Conservation (phyloP, 495 filamentous ascomycete species). For the Thermochaetoides thermophila region DNA sequence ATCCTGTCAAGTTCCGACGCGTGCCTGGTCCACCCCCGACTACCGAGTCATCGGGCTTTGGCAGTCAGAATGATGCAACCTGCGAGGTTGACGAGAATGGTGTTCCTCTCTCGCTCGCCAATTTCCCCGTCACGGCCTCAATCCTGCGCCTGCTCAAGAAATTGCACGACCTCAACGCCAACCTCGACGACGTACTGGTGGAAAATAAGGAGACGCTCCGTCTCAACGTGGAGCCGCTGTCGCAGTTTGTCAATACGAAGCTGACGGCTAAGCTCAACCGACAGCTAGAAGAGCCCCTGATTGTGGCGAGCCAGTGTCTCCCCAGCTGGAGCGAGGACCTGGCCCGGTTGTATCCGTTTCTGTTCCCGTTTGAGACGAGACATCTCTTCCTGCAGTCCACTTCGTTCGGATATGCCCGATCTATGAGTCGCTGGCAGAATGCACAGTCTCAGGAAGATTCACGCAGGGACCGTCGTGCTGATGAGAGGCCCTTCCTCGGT, state of each 20-base stretch:
- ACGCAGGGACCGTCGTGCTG: conserved; percentile 67
- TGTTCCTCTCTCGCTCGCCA: conserved; percentile 71
- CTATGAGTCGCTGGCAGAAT: conserved; percentile 96
- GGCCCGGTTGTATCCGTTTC: conserved; percentile 88
- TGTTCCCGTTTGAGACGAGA: conserved; percentile 98
- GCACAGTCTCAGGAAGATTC: conserved; percentile 66
- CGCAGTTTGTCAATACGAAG: conserved; percentile 98
- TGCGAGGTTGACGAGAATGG: conserved; percentile 34
- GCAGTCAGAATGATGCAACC: conserved; percentile 34
- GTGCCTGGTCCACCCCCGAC: conserved; percentile 83
- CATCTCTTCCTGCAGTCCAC: conserved; percentile 97
- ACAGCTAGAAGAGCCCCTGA: conserved; percentile 93
- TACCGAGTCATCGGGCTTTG: conserved; percentile 54
- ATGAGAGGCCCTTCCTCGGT: conserved; percentile 86
- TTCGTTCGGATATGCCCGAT: conserved; percentile 93
- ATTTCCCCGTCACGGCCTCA: conserved; percentile 66
- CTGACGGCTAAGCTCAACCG: conserved; percentile 97
- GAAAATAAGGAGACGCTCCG: conserved; percentile 59
- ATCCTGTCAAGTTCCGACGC: conserved; percentile 82
- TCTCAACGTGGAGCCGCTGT: conserved; percentile 65
- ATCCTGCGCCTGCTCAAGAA: conserved; percentile 84
- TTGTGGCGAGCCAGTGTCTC: conserved; percentile 93
- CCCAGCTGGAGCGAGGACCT: conserved; percentile 95
- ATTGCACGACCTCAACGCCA: conserved; percentile 84
- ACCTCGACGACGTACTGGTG: conserved; percentile 90